A percentile compares a stretch with the other conserved stretches of the same genome.
Conservation (phyloP, 768 basidiomycete genomes). For the Hygrocybe punicea region DNA sequence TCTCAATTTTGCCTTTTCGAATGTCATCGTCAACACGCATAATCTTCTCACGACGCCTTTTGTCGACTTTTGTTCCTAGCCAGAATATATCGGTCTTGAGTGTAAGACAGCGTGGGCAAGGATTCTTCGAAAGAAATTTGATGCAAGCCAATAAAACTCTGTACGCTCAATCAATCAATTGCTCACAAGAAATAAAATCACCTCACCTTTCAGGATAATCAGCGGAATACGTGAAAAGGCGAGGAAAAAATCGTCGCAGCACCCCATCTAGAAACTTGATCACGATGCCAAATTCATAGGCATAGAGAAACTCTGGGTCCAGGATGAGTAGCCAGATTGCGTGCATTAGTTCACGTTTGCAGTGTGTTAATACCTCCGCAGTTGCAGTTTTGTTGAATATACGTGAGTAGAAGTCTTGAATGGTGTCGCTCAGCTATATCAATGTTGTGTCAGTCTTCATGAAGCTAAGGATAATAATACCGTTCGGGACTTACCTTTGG, state of each 20-base stretch:
- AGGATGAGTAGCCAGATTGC: background rate
- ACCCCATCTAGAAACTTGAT: conserved; percentile 1
- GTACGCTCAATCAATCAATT: background rate
- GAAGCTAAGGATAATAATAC: background rate
- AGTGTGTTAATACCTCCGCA: conserved; percentile 12
- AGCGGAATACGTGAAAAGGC: conserved; percentile 25
- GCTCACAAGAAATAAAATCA: background rate
- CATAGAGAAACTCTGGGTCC: conserved; percentile 21
- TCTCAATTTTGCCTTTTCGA: background rate
- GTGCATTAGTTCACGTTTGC: conserved; percentile 19
- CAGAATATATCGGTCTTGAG: background rate
- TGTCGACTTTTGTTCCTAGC: conserved; percentile 4
- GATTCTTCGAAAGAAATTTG: conserved; percentile 17
- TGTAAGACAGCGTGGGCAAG: conserved; percentile 21
- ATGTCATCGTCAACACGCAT: background rate
- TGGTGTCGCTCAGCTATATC: conserved; percentile 6
- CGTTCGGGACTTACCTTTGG: conserved; percentile 8
- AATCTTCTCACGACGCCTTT: background rate
- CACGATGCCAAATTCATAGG: conserved; percentile 5
- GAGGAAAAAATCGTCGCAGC: background rate
- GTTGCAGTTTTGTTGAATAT: conserved; percentile 2
- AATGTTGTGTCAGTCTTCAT: background rate
- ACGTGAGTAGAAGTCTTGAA: conserved; percentile 7
- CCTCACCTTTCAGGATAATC: conserved; percentile 32
- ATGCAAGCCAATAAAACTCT: conserved; percentile 22